Evolutionary conservation across 2,329 filamentous ascomycete species (phyloP).

Genomic region (Alternaria alternata): DNA sequence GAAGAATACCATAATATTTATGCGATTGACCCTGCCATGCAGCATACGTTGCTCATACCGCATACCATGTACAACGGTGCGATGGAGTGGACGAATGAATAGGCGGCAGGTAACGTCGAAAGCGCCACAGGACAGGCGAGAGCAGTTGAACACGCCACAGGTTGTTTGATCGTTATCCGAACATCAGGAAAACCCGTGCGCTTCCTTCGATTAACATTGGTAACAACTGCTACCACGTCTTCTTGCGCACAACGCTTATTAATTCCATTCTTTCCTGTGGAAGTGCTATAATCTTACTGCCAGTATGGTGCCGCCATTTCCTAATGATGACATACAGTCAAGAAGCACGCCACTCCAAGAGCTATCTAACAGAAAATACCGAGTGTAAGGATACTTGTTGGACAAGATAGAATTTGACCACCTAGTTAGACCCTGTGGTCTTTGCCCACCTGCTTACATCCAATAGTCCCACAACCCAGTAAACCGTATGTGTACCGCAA

Average conservation of each 20-base stretch:
- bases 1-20: background rate
- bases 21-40: background rate
- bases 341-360: background rate
- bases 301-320: background rate
- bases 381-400: background rate
- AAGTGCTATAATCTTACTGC: background rate
- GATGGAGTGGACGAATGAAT: background rate
- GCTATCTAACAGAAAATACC: background rate
- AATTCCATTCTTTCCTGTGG: background rate
- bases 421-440: background rate
- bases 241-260: background rate
- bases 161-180: background rate
- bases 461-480: background rate
- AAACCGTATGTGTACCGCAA: background rate
- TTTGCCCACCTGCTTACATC: background rate
- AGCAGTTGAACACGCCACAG: background rate
- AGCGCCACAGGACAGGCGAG: background rate
- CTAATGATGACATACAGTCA: background rate
- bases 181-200: background rate
- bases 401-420: background rate
- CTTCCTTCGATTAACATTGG: background rate
- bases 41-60: background rate
- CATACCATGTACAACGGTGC: background rate
- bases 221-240: background rate
- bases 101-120: background rate